Conservation (phyloP, 2,329 filamentous ascomycete genomes). For the Elsinoe fawcettii region DNA sequence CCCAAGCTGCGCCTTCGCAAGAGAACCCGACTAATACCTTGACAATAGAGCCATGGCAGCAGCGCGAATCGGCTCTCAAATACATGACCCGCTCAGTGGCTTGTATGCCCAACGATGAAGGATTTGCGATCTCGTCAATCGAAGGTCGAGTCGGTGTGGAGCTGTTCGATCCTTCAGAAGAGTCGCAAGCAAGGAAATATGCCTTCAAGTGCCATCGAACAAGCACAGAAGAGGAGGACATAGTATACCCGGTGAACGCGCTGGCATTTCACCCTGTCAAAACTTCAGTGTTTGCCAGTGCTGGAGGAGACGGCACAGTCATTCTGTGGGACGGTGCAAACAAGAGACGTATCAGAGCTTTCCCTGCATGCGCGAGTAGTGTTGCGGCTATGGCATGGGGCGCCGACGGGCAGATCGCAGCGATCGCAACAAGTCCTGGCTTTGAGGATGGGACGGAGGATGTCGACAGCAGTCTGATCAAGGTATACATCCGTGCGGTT, state of each 20-base stretch:
- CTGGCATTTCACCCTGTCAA: slow-evolving; percentile 76
- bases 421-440: slow-evolving; percentile 73
- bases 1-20: slow-evolving; percentile 33
- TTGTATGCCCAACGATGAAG: slow-evolving; percentile 93
- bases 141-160: slow-evolving; percentile 94
- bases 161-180: slow-evolving; percentile 86
- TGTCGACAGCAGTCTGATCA: slow-evolving; percentile 60
- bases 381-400: slow-evolving; percentile 73
- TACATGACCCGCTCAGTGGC: slow-evolving; percentile 90
- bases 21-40: slow-evolving; percentile 32
- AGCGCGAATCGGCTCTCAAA: slow-evolving; percentile 86
- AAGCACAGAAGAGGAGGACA: slow-evolving; percentile 55
- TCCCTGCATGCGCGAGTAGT: slow-evolving; percentile 73
- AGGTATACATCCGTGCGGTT: slow-evolving; percentile 74
- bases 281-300: slow-evolving; percentile 73
- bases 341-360: slow-evolving; percentile 83
- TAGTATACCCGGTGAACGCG: slow-evolving; percentile 87
- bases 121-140: slow-evolving; percentile 86
- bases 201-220: slow-evolving; percentile 98
- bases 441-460: slow-evolving; percentile 85
- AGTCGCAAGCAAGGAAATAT: slow-evolving; percentile 88
- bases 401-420: slow-evolving; percentile 66
- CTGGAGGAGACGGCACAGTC: slow-evolving; percentile 85
- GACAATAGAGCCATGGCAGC: slow-evolving; percentile 75
- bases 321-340: slow-evolving; percentile 86